phyloP scores from a whole-genome alignment of 2,329 filamentous ascomycete species.

The Thermoascus crustaceus region DNA sequence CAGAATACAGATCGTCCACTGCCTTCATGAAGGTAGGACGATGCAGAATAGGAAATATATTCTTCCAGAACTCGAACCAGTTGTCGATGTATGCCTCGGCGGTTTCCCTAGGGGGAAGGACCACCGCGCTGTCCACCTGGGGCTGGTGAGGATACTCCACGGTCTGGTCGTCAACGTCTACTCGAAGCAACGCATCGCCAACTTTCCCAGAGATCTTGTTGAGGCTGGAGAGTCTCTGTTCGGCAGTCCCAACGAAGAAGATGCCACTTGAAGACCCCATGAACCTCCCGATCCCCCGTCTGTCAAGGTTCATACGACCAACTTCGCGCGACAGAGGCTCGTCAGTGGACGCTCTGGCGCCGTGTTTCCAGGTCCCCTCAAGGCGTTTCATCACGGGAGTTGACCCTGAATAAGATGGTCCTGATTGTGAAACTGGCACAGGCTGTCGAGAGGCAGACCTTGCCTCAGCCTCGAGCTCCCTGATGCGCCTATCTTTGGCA shows the following conservation, averaged over 20 bases:
- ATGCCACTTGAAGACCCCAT: conserved; percentile 10
- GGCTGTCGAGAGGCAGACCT: background rate
- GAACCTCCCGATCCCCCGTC: conserved; percentile 7
- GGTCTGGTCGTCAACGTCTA: conserved; percentile 8
- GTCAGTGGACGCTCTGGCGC: conserved; percentile 3
- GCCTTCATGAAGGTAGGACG: conserved; percentile 8
- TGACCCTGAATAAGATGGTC: background rate
- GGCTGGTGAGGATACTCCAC: conserved; percentile 7
- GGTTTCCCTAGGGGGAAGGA: conserved; percentile 7
- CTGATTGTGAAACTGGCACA: background rate
- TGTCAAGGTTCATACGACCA: conserved; percentile 9
- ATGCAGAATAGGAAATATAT: conserved; percentile 10
- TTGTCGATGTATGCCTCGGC: conserved; percentile 7
- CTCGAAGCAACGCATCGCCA: conserved; percentile 8
- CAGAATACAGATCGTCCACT: conserved; percentile 6
- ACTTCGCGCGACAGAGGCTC: conserved; percentile 10
- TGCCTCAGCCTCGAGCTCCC: conserved; percentile 6
- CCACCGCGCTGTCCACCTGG: background rate
- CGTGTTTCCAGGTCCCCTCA: background rate
- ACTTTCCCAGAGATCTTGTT: conserved; percentile 5
- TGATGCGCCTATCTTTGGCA: conserved; percentile 8
- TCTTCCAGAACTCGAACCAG: conserved; percentile 10
- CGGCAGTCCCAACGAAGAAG: conserved; percentile 10
- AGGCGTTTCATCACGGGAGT: background rate
- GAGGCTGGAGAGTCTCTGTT: conserved; percentile 8